Base-by-base conservation (phyloP, 352 stramenopile genomes). In the Pythium grandisporangium region DNA sequence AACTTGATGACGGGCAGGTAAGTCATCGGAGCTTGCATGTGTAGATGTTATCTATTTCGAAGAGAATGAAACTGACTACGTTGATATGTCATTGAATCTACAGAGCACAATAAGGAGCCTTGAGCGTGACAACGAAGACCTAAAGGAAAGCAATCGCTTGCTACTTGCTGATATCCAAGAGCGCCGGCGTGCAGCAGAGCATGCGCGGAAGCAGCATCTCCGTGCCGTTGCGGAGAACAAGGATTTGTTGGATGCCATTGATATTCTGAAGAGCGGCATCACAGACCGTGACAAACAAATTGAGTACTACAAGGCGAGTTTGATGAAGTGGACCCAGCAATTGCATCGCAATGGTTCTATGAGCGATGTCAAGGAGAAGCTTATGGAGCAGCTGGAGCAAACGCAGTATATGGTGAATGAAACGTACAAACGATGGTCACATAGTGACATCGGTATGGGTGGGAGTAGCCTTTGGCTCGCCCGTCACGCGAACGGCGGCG, bases 331-430 rank as follows among this genome's bases (percentile, higher is more conserved):
- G 19, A 55, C 69, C 3, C 70, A 84, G 42, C 63, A 84, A 26
- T 40, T 83, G 2, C 46, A 79, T 44, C 63, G 61, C 14, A 64
- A 65, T 22, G 58, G 67, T 7, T 76, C 66, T 6, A 68, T 89
- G 40, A 55, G 53, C 13, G 72, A 85, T 36, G 72, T 80, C 22
- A 85, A 89, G 55, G 62, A 89, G 34, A 83, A 70, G 40, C 50
- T 86, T 17, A 30, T 89, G 30, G 65, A 78, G 30, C 76, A 89
- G 54, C 55, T 89, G 2, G 67, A 86, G 26, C 66, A 89, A 37
- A 89, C 76, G 0, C 76, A 86, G 54, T 78, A 61, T 45, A 85
- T 89, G 72, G 77, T 89, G 34, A 66, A 64, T 16, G 69, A 74
- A 44, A 84, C 72, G 19, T 79, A 82, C 53, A 86, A 86, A 48